phyloP scores from a whole-genome alignment of 148 eudicot genomes.

The Rhododendron ferrugineum region DNA sequence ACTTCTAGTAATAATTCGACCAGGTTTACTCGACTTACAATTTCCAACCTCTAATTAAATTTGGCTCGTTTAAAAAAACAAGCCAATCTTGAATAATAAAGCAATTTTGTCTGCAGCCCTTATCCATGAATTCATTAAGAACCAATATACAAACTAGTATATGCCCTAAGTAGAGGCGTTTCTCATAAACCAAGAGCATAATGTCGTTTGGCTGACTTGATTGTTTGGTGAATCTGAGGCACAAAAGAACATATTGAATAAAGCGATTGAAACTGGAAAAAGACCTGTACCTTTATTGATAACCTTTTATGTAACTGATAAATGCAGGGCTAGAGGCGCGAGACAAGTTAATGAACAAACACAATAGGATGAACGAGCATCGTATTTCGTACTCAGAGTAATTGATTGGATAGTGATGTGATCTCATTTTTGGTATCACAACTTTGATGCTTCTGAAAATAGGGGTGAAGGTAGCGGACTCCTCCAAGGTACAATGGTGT shows the following conservation, averaged over 20 bases:
- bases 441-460: constrained; percentile 33
- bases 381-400: neutral
- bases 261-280: neutral
- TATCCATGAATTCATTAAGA: neutral
- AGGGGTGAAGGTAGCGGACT: constrained; percentile 67
- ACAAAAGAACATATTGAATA: neutral
- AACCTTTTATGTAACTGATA: neutral
- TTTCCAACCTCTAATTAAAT: neutral
- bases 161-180: neutral
- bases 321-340: neutral
- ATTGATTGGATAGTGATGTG: constrained; percentile 21
- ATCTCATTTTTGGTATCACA: constrained; percentile 16
- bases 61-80: neutral
- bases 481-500: constrained; percentile 78
- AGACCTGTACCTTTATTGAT: neutral
- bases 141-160: neutral
- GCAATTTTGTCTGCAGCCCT: neutral
- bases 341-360: neutral
- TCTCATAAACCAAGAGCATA: neutral
- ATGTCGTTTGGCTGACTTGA: neutral
- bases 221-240: neutral
- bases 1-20: neutral
- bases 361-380: constrained; percentile 1
- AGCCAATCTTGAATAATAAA: neutral
- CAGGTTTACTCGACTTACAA: neutral